Conservation (phyloP, 169 alveolate species). For the Eimeria zaria region DNA sequence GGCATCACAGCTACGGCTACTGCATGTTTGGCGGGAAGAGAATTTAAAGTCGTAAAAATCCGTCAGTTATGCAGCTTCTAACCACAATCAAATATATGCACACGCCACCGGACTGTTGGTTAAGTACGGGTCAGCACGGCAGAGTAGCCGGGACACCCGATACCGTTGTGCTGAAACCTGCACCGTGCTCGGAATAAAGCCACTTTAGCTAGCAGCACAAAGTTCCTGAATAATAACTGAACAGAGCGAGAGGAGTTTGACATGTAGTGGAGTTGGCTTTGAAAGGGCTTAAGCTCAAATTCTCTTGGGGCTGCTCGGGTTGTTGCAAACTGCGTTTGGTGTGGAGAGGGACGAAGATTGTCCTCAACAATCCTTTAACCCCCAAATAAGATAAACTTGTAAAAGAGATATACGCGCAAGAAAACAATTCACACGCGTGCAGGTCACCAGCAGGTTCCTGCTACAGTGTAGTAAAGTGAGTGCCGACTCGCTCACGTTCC, state of each 20-base stretch:
- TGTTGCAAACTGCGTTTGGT: not conserved
- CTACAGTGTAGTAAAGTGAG: not conserved
- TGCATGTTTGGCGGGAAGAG: not conserved
- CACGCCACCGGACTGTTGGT: not conserved
- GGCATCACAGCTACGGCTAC: conserved; percentile 30
- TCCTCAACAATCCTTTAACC: not conserved
- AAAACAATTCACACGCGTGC: not conserved
- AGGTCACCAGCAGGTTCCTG: not conserved
- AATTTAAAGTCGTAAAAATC: not conserved
- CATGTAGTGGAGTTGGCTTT: not conserved
- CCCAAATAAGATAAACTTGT: not conserved
- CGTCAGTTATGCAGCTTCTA: not conserved
- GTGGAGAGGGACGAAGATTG: not conserved
- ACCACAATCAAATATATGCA: not conserved
- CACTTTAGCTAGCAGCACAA: not conserved
- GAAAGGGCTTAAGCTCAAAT: not conserved
- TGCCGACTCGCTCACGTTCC: not conserved
- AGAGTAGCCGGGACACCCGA: not conserved
- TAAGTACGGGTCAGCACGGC: not conserved
- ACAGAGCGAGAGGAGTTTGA: not conserved
- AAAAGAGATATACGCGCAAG: not conserved
- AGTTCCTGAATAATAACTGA: not conserved
- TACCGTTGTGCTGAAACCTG: not conserved
- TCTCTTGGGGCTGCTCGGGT: conserved; percentile 24
- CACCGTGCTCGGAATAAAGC: not conserved